These are phyloP conservation scores for Testicularia cyperi DNA, from an alignment of 1,284 basidiomycete species.

Conservation along the genomic window DNA sequence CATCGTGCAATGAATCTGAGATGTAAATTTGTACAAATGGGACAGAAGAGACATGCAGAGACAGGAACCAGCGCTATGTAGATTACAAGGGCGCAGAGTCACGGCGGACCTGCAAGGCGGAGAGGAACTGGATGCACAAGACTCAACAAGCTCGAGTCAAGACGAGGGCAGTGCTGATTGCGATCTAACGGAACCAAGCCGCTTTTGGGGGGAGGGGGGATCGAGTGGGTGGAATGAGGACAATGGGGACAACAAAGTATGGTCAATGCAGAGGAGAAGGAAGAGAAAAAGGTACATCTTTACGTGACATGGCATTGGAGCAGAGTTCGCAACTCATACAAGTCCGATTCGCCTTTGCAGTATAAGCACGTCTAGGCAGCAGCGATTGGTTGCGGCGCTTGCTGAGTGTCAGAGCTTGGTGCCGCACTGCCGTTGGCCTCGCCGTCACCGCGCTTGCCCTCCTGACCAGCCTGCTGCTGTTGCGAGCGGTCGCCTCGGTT, in stretches of 20 bases:
- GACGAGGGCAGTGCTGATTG: not conserved
- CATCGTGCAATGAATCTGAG: too few relatives aligned
- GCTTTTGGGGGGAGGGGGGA: not conserved
- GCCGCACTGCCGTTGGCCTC: constrained; percentile 22
- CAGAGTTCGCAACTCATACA: too few relatives aligned
- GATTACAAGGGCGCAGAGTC: not conserved
- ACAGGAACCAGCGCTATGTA: not conserved
- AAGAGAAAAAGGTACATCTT: not conserved
- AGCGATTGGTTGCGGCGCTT: constrained; percentile 27
- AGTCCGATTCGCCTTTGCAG: too few relatives aligned
- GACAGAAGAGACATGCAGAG: too few relatives aligned
- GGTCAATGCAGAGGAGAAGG: not conserved
- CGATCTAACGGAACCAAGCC: not conserved
- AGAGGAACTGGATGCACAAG: not conserved
- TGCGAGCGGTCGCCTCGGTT: constrained; percentile 29
- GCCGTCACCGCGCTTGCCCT: constrained; percentile 27
- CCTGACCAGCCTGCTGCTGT: constrained; percentile 10
- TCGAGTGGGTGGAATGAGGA: not conserved
- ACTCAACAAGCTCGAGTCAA: too few relatives aligned
- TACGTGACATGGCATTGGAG: too few relatives aligned
- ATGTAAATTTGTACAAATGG: too few relatives aligned
- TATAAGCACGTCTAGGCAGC: constrained; percentile 19
- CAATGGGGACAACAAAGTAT: not conserved
- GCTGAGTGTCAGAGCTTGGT: constrained; percentile 16
- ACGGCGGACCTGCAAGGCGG: not conserved